A percentile compares a stretch with the other conserved stretches of the same genome.
These are phyloP conservation scores for Sesbania bispinosa DNA, from an alignment of 306 rosid genomes.

Conservation along the genomic window DNA sequence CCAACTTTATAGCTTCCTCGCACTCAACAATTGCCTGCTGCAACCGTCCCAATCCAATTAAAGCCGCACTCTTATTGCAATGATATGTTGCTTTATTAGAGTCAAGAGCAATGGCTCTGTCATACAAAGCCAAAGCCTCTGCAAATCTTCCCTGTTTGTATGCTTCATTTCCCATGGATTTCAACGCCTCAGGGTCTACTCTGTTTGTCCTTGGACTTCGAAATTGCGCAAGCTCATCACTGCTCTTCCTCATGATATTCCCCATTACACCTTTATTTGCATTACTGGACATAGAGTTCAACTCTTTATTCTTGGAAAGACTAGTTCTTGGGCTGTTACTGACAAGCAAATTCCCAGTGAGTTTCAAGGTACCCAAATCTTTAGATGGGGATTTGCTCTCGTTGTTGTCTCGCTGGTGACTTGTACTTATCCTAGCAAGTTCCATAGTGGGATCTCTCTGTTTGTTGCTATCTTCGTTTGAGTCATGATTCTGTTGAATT, in stretches of 20 bases:
- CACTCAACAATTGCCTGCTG: conserved; percentile 65
- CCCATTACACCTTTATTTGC: conserved; percentile 54
- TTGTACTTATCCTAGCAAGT: conserved; percentile 43
- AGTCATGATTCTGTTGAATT: conserved; percentile 26
- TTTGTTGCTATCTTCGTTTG: conserved; percentile 24
- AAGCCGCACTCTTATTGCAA: conserved; percentile 87
- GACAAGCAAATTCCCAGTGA: conserved; percentile 40
- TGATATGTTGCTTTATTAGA: conserved; percentile 67
- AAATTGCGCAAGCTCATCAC: conserved; percentile 39
- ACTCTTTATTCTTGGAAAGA: conserved; percentile 23
- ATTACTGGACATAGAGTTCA: conserved; percentile 13
- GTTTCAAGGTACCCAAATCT: conserved; percentile 55
- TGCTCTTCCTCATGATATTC: conserved; percentile 68
- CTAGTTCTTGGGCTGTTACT: conserved; percentile 46
- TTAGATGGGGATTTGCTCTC: conserved; percentile 39
- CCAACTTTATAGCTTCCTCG: conserved; percentile 65
- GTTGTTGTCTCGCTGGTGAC: conserved; percentile 25
- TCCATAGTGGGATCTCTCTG: no score
- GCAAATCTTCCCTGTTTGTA: conserved; percentile 60
- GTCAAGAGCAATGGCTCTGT: conserved; percentile 68
- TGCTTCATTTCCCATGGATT: conserved; percentile 83
- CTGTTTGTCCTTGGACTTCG: conserved; percentile 34
- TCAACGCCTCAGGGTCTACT: conserved; percentile 72
- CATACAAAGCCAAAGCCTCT: conserved; percentile 73
- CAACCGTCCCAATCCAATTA: conserved; percentile 59